Conservation (phyloP, 441 rosid species). For the Bruguiera hainesii region DNA sequence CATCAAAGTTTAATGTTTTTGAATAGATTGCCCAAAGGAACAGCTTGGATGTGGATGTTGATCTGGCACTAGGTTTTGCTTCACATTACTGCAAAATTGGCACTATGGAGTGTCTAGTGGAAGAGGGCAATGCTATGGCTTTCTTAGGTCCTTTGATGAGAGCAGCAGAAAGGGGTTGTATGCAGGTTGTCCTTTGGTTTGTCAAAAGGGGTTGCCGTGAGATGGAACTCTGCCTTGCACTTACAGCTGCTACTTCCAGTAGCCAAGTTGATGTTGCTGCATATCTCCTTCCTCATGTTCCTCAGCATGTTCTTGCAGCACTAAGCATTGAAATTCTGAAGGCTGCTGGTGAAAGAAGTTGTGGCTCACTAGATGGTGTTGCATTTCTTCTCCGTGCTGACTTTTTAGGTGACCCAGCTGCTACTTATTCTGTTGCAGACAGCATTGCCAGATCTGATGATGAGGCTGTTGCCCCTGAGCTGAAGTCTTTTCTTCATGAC, state of each 20-base stretch:
- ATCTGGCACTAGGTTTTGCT: constrained; percentile 86
- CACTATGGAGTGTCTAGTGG: constrained; percentile 94
- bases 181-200: constrained; percentile 93
- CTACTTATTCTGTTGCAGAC: constrained; percentile 78
- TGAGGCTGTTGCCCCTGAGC: constrained; percentile 65
- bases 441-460: constrained; percentile 78
- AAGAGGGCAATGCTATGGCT: constrained; percentile 86
- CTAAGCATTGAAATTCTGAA: constrained; percentile 86
- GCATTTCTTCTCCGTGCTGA: constrained; percentile 82
- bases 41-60: constrained; percentile 93
- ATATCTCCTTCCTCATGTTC: constrained; percentile 82
- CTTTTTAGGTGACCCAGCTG: constrained; percentile 75
- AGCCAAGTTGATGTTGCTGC: constrained; percentile 75
- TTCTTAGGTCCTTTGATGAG: constrained; percentile 91
- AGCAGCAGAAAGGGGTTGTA: constrained; percentile 89
- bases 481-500: constrained; percentile 67
- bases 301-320: constrained; percentile 74
- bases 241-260: constrained; percentile 85
- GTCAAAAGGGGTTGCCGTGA: constrained; percentile 74
- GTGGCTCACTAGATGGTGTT: constrained; percentile 82
- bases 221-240: constrained; percentile 91
- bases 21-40: constrained; percentile 87
- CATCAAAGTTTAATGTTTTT: constrained; percentile 18
- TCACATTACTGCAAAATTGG: constrained; percentile 85
- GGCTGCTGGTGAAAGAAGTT: constrained; percentile 93